Base-by-base conservation (phyloP, 257 asterid genomes). In the Rubia yunnanensis region DNA sequence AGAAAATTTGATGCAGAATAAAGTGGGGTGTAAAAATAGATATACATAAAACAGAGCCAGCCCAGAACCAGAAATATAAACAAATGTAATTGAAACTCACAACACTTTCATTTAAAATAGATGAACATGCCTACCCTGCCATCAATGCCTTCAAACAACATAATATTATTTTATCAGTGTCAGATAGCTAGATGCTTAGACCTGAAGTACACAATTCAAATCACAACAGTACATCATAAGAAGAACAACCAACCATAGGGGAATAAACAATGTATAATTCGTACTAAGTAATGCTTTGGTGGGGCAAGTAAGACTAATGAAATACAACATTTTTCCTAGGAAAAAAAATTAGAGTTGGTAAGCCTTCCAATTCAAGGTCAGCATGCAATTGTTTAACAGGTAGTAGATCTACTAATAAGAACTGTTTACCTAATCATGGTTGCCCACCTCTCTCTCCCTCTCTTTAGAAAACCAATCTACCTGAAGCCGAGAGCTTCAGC, bases 301-400 rank as follows among this genome's bases (percentile, higher is more conserved):
- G 39, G 27, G n/a, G 28, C 14, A 41, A 36, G 44, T 35, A 23
- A 36, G 44, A 18, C 9, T 34, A 44, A 22, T 34, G 15, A 32
- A 26, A 24, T 14, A 44, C 26, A 31, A 56, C 32, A 35, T 35
- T 53, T 26, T 52, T 44, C 23, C 18, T n/a, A 46, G 17, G 27
- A 35, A 27, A 49, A 62, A n/a, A 9, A 17, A 4, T 44, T 44
- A 44, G 14, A 22, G 49, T 27, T 52, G 69, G 74, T 53, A 31
- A 54, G 67, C 50, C 53, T 70, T 59, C 72, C 24, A 5, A 26
- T 34, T 58, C 60, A 58, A 36, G 31, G 60, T n/a, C 63, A 57
- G 46, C 53, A 34, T 49, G 23, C 60, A 41, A 9, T 50, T 49
- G 23, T 64, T 34, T 14, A 32, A 54, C 41, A 17, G 41, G 17